phyloP scores from a whole-genome alignment of 23 red algal species.

The Cyanidium caldarium region DNA sequence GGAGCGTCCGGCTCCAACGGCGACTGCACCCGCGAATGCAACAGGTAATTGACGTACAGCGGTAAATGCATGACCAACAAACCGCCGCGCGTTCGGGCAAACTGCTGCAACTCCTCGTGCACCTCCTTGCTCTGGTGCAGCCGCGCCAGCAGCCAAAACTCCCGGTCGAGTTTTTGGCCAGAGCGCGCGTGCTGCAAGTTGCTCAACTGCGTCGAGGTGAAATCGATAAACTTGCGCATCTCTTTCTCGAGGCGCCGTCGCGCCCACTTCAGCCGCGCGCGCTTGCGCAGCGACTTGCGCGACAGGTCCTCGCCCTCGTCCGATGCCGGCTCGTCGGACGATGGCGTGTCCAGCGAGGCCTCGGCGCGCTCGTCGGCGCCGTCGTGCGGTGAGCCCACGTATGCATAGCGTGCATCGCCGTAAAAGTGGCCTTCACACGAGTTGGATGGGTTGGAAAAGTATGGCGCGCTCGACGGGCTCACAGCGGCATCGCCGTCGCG shows the following conservation, averaged over 20 bases:
- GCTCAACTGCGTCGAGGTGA: background rate
- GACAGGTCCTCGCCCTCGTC: constrained; percentile 4
- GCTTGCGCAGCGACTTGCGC: background rate
- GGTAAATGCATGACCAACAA: background rate
- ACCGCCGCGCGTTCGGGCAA: background rate
- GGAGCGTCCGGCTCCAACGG: background rate
- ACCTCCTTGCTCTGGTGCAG: background rate
- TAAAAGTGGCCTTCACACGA: too few relatives aligned
- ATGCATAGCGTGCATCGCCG: background rate
- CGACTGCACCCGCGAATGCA: constrained; percentile 1
- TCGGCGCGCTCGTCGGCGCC: background rate
- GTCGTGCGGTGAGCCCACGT: background rate
- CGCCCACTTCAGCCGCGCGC: background rate
- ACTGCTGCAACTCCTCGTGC: background rate
- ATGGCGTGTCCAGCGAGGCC: too few relatives aligned
- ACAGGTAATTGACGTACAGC: background rate
- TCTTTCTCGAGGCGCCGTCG: background rate
- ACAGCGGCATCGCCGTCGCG: too few relatives aligned
- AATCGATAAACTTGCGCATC: background rate
- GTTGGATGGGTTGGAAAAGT: too few relatives aligned
- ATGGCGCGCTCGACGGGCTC: too few relatives aligned
- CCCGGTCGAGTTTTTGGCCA: background rate
- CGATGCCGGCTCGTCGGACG: too few relatives aligned
- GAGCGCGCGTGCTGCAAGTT: constrained; percentile 1
- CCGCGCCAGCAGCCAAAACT: background rate